Evolutionary conservation across 148 eudicot species (phyloP).

Genomic region (Chenopodium quinoa): DNA sequence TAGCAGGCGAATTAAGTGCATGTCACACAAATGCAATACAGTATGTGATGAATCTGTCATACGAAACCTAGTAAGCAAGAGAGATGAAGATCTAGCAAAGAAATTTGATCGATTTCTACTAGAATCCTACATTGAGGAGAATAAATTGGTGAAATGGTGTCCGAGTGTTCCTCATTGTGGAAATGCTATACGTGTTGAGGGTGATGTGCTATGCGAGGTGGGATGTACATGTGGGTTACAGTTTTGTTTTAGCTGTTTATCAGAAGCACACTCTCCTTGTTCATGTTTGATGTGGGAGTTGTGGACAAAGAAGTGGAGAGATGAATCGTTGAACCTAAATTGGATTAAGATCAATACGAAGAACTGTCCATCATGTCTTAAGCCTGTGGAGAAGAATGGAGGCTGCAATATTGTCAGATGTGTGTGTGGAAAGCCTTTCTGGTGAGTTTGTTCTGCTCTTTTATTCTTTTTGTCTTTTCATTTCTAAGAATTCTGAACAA

Average conservation of each 20-base stretch:
- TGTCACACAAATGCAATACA: constrained; percentile 70
- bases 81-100: constrained; percentile 50
- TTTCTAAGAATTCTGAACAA: background rate
- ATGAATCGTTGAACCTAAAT: constrained; percentile 61
- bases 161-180: constrained; percentile 83
- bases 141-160: constrained; percentile 76
- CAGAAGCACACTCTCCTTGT: constrained; percentile 82
- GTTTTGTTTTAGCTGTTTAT: constrained; percentile 67
- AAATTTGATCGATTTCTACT: constrained; percentile 72
- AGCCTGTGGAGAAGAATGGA: constrained; percentile 78
- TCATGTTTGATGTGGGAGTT: constrained; percentile 78
- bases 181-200: constrained; percentile 68
- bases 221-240: constrained; percentile 72
- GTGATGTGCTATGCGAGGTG: constrained; percentile 60
- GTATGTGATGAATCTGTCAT: constrained; percentile 66
- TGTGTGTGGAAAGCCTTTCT: constrained; percentile 67
- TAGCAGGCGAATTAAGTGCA: constrained; percentile 68
- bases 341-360: constrained; percentile 71
- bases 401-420: constrained; percentile 73
- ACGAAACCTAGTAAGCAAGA: constrained; percentile 50
- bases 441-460: constrained; percentile 36
- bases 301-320: constrained; percentile 66
- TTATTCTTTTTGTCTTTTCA: background rate
- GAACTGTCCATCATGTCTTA: constrained; percentile 65
- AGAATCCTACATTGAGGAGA: constrained; percentile 80